Base-by-base conservation (phyloP, 352 stramenopile genomes). In the Ochromonadaceae sp. region DNA sequence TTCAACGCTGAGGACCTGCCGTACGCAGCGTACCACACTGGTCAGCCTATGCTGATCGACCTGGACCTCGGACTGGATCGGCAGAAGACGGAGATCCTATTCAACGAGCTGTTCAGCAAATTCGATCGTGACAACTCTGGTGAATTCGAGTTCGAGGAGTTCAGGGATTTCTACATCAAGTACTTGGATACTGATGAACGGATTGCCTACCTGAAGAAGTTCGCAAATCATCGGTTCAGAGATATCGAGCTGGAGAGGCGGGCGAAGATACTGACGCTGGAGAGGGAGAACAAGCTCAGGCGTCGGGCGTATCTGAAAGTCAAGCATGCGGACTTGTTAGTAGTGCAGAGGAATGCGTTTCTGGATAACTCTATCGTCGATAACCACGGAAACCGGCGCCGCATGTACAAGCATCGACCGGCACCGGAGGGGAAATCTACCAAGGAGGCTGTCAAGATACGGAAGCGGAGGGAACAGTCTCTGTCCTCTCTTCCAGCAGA, bases 91-190 rank as follows among this genome's bases (percentile, higher is more conserved):
- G 55, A 52, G 17, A 28, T 63, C 17, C 41, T 63, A 36, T 52
- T 63, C 39, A 17, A 15, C 9, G 55, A 63, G 31, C 41, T 63
- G 20, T 63, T 63, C 39, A 3, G 3, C 39, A 9, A 49, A 63
- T 63, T 38, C 41, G 55, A 63, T 63, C 5, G 15, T n/a, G 55
- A 63, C 31, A 31, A 34, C 20, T 50, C 35, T 9, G 55, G 55
- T n/a, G 55, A 63, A 50, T 63, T 63, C 31, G 35, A 63, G 41
- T 63, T 63, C 30, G 55, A 63, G 52, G 55, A 63, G 30, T 63
- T 63, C 31, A 22, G 55, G 30, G 55, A 63, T 30, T 63, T 63
- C 30, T 63, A 63, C 52, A 52, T 49, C 4, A 30, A 36, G 3
- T 49, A 34, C 36, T 26, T 63, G 20, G 55, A 47, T 22, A 50